phyloP scores from a whole-genome alignment of 306 rosid species.

The Lagenaria siceraria region DNA sequence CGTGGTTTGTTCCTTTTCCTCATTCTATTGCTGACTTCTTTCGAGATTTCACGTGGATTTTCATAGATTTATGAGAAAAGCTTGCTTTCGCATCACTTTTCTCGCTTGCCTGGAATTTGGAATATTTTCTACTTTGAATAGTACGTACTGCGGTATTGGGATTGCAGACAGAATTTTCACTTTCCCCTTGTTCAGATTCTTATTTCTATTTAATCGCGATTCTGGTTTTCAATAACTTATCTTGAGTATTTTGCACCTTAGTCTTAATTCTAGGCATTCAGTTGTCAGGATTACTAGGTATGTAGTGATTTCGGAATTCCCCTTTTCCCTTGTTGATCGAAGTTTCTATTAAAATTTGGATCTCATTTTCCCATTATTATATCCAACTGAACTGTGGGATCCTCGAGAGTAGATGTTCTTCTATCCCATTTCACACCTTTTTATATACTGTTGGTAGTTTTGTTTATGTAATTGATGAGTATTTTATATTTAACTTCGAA shows the following conservation, averaged over 20 bases:
- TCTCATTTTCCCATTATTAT: background rate
- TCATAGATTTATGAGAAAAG: background rate
- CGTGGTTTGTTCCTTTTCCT: background rate
- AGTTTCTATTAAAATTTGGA: background rate
- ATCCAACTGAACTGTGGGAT: background rate
- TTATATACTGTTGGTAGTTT: background rate
- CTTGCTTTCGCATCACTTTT: background rate
- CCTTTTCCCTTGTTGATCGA: background rate
- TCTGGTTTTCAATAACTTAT: background rate
- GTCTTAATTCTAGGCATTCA: background rate
- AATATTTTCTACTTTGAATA: background rate
- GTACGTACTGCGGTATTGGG: background rate
- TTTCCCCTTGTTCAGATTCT: background rate
- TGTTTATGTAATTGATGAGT: background rate
- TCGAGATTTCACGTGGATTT: constrained; percentile 1
- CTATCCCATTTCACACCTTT: background rate
- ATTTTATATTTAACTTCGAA: background rate
- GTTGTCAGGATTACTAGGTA: background rate
- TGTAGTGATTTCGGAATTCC: background rate
- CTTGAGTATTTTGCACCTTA: background rate
- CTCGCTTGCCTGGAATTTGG: background rate
- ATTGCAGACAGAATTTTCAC: background rate
- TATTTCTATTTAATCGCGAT: background rate
- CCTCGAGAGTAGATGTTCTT: background rate
- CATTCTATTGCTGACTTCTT: background rate